A percentile compares a stretch with the other conserved stretches of the same genome.
Conservation (phyloP, 768 basidiomycete species). For the Tulasnella sp. region DNA sequence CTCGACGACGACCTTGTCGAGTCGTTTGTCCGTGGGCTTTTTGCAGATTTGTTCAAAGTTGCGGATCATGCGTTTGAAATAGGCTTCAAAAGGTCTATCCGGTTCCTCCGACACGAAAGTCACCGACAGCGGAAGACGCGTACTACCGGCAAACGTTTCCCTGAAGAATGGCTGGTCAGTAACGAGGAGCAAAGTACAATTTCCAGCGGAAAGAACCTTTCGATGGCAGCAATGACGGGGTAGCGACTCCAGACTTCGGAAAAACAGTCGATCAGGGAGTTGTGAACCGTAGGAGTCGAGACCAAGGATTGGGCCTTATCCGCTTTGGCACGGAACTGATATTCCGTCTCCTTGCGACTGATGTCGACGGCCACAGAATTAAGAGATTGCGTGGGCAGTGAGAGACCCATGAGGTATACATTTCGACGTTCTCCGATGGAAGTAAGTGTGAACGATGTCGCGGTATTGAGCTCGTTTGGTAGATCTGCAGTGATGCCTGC, state of each 20-base stretch:
- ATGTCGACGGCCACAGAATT: conserved; percentile 39
- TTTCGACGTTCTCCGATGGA: conserved; percentile 34
- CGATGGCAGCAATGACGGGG: conserved; percentile 12
- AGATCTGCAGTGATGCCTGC: conserved; percentile 32
- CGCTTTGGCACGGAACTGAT: conserved; percentile 38
- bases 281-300: background rate
- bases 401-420: conserved; percentile 34
- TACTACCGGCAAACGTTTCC: too few species aligned
- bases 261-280: conserved; percentile 3
- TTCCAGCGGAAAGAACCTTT: background rate
- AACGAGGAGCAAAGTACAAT: too few species aligned
- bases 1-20: background rate
- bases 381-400: conserved; percentile 26
- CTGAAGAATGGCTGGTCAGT: too few species aligned
- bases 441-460: conserved; percentile 27
- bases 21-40: conserved; percentile 37
- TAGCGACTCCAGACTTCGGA: conserved; percentile 15
- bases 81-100: conserved; percentile 18
- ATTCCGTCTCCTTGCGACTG: conserved; percentile 43
- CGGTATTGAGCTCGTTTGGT: conserved; percentile 19
- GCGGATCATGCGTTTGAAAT: conserved; percentile 37
- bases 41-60: conserved; percentile 38
- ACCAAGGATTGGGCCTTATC: background rate
- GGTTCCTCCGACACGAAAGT: background rate
- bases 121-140: too few species aligned